Conservation (phyloP, 352 stramenopile genomes). For the Globisporangium paddicum region DNA sequence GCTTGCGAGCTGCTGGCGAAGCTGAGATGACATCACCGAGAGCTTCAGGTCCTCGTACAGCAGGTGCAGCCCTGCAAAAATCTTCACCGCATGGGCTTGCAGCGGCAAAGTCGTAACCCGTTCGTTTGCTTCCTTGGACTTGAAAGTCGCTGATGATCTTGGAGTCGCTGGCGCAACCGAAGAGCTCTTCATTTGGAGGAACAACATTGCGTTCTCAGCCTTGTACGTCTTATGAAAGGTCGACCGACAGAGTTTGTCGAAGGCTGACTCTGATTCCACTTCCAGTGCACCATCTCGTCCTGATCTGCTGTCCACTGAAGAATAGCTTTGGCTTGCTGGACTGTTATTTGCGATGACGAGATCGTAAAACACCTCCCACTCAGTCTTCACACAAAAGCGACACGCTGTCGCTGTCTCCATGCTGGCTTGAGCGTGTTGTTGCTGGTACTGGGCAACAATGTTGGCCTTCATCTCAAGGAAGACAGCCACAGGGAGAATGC, state of each 20-base stretch:
- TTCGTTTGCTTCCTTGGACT: neutral
- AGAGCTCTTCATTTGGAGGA: constrained; percentile 30
- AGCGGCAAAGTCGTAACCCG: neutral
- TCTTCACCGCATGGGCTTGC: neutral
- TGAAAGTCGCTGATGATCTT: neutral
- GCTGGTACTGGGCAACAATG: constrained; percentile 4
- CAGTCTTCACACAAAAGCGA: neutral
- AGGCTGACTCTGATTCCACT: constrained; percentile 16
- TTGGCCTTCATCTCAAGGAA: constrained; percentile 9
- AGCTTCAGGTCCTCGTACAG: constrained; percentile 69
- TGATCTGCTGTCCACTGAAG: neutral
- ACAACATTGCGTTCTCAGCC: constrained; percentile 35
- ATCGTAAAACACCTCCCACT: constrained; percentile 13
- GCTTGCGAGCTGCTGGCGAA: constrained; percentile 28
- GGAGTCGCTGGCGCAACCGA: neutral
- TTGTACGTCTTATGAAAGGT: constrained; percentile 43
- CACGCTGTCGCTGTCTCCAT: neutral
- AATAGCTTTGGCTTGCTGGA: neutral
- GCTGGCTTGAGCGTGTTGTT: neutral
- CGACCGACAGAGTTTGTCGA: constrained; percentile 36
- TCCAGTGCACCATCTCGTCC: neutral
- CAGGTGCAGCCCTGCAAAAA: constrained; percentile 61
- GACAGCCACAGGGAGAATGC: constrained; percentile 16
- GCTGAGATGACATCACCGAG: constrained; percentile 25
- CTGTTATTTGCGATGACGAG: neutral